These are phyloP conservation scores for Glarea lozoyensis DNA, from an alignment of 495 filamentous ascomycete species.

Conservation along the genomic window DNA sequence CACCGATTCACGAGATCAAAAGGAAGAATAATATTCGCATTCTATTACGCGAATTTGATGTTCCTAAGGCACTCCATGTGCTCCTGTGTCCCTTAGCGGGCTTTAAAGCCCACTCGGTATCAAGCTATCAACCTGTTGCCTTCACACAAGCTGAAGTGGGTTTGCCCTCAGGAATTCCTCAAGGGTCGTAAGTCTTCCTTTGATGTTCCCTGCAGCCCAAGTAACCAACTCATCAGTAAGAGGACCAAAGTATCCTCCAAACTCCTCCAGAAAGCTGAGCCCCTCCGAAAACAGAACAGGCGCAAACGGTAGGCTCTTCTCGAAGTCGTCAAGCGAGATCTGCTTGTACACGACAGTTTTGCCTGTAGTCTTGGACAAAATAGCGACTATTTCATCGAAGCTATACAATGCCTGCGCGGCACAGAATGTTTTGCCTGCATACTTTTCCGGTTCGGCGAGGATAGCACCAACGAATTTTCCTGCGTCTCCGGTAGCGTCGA, in stretches of 20 bases:
- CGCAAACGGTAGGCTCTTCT: constrained; percentile 20
- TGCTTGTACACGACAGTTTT: constrained; percentile 38
- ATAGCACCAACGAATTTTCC: constrained; percentile 46
- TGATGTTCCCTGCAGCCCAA: not conserved
- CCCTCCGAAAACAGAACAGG: no score
- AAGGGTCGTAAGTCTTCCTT: not conserved
- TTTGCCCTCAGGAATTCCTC: not conserved
- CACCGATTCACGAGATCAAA: no score
- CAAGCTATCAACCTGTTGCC: no score
- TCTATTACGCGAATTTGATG: no score
- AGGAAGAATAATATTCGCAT: no score
- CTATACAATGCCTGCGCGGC: constrained; percentile 30
- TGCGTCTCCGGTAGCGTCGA: constrained; percentile 36
- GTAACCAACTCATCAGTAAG: not conserved
- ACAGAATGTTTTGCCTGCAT: constrained; percentile 34
- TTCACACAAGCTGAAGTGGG: no score
- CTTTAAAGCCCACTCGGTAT: no score
- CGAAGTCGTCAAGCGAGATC: constrained; percentile 30
- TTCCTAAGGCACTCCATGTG: no score
- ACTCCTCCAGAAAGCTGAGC: no score
- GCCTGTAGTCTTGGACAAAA: constrained; percentile 32
- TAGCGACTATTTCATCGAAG: constrained; percentile 27
- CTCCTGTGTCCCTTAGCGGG: no score
- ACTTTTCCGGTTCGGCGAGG: constrained; percentile 41
- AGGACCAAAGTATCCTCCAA: not conserved